A percentile compares a stretch with the other conserved stretches of the same genome.
Conservation (phyloP, 2,329 filamentous ascomycete genomes). For the Ambrosiella xylebori region DNA sequence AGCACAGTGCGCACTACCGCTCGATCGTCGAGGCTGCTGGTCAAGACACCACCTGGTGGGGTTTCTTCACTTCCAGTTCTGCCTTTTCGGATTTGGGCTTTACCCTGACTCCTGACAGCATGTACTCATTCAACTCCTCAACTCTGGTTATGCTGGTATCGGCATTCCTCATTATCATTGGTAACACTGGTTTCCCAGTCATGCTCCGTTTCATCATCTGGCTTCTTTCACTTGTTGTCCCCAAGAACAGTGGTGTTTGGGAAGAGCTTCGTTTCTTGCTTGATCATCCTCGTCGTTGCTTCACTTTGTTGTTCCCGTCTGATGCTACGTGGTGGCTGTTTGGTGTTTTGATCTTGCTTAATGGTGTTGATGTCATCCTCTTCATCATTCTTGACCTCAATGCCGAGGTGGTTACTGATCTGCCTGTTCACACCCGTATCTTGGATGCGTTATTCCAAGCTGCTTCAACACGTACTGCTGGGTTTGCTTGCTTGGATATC, state of each 20-base stretch:
- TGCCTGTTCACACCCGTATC: conserved; percentile 59
- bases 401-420: conserved; percentile 44
- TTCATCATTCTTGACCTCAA: conserved; percentile 85
- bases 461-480: conserved; percentile 73
- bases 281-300: conserved; percentile 89
- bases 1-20: conserved; percentile 39
- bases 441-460: conserved; percentile 84
- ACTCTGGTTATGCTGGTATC: conserved; percentile 60
- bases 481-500: conserved; percentile 69
- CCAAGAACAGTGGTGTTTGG: conserved; percentile 53
- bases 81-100: conserved; percentile 93
- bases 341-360: conserved; percentile 64
- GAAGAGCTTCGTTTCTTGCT: conserved; percentile 83
- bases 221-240: conserved; percentile 50
- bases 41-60: conserved; percentile 65
- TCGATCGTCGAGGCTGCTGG: conserved; percentile 20
- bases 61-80: conserved; percentile 71
- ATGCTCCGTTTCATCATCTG: conserved; percentile 92
- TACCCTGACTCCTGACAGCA: conserved; percentile 81
- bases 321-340: conserved; percentile 94
- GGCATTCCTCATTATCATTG: conserved; percentile 78
- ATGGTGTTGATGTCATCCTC: conserved; percentile 70
- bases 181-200: conserved; percentile 88
- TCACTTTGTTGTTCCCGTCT: conserved; percentile 82
- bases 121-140: conserved; percentile 71